Evolutionary conservation across 2,329 filamentous ascomycete species (phyloP).

Genomic region (Aspergillus sojae): DNA sequence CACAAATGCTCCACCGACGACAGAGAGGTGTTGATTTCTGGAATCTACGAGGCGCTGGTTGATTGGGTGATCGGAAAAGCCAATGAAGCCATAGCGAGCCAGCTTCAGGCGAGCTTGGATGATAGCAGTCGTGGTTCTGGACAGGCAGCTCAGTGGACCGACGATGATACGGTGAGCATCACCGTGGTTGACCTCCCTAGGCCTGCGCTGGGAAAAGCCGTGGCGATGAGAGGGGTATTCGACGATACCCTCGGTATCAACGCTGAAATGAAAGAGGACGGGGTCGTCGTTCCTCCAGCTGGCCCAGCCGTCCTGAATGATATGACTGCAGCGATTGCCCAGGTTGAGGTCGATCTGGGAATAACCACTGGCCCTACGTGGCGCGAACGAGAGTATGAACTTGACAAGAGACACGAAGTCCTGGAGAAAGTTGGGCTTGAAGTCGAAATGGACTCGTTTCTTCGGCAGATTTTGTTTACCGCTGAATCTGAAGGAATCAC

Average conservation of each 20-base stretch:
- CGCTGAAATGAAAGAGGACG: slow-evolving; percentile 94
- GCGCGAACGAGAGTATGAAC: slow-evolving; percentile 73
- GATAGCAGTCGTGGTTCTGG: slow-evolving; percentile 60
- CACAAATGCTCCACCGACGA: slow-evolving; percentile 82
- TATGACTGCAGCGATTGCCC: slow-evolving; percentile 78
- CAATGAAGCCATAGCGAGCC: slow-evolving; percentile 77
- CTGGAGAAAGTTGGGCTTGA: slow-evolving; percentile 86
- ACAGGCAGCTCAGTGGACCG: slow-evolving; percentile 66
- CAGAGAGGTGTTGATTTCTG: slow-evolving; percentile 77
- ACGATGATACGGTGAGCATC: slow-evolving; percentile 82
- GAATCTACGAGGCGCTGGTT: slow-evolving; percentile 89
- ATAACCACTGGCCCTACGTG: slow-evolving; percentile 68
- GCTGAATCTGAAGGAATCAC: slow-evolving; percentile 75
- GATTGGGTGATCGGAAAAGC: slow-evolving; percentile 92
- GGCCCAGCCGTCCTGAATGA: slow-evolving; percentile 85
- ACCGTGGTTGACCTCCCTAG: slow-evolving; percentile 85
- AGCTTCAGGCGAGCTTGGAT: slow-evolving; percentile 67
- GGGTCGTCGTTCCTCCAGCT: slow-evolving; percentile 71
- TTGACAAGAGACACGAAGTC: slow-evolving; percentile 79
- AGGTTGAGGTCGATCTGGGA: slow-evolving; percentile 77
- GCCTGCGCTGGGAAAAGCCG: slow-evolving; percentile 77
- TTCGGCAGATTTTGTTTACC: slow-evolving; percentile 81
- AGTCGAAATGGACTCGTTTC: slow-evolving; percentile 77
- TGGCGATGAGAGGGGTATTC: slow-evolving; percentile 88
- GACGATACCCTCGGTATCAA: slow-evolving; percentile 94